Percentiles rank a stretch among this genome's conserved stretches.
phyloP scores from a whole-genome alignment of 495 filamentous ascomycete species.

The Polyplosphaeria fusca region DNA sequence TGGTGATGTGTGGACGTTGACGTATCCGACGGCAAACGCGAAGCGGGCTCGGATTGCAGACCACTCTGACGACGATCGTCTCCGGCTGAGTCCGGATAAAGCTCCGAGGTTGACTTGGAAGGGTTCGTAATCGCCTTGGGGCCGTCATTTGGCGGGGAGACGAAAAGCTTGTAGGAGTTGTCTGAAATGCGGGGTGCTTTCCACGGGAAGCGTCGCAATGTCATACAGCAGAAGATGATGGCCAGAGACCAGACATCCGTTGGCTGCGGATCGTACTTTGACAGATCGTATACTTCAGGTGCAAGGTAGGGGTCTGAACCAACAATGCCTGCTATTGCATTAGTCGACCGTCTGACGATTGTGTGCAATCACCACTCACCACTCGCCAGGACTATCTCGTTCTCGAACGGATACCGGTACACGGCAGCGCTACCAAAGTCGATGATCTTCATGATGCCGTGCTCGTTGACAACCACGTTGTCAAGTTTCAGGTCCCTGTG shows the following conservation, averaged over 20 bases:
- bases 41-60: slow-evolving; percentile 36
- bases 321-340: slow-evolving; percentile 72
- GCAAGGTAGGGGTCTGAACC: slow-evolving; percentile 97
- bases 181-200: slow-evolving; percentile 89
- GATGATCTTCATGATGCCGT: slow-evolving; percentile 99
- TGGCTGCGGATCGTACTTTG: slow-evolving; percentile 90
- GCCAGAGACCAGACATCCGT: slow-evolving; percentile 97
- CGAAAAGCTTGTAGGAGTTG: slow-evolving; percentile 91
- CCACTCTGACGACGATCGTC: slow-evolving; percentile 21
- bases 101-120: slow-evolving; percentile 33
- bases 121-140: slow-evolving; percentile 39
- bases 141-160: slow-evolving; percentile 63
- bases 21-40: slow-evolving; percentile 30
- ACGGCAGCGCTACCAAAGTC: slow-evolving; percentile 98
- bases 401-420: slow-evolving; percentile 96
- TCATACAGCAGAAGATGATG: slow-evolving; percentile 99
- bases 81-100: neutral
- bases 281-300: slow-evolving; percentile 91
- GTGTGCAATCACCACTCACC: slow-evolving; percentile 57
- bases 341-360: neutral
- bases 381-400: slow-evolving; percentile 77
- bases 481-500: slow-evolving; percentile 97
- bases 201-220: slow-evolving; percentile 92
- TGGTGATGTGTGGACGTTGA: slow-evolving; percentile 23
- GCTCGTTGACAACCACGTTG: slow-evolving; percentile 95